Conservation (phyloP, 768 basidiomycete species). For the Cubamyces sp. region DNA sequence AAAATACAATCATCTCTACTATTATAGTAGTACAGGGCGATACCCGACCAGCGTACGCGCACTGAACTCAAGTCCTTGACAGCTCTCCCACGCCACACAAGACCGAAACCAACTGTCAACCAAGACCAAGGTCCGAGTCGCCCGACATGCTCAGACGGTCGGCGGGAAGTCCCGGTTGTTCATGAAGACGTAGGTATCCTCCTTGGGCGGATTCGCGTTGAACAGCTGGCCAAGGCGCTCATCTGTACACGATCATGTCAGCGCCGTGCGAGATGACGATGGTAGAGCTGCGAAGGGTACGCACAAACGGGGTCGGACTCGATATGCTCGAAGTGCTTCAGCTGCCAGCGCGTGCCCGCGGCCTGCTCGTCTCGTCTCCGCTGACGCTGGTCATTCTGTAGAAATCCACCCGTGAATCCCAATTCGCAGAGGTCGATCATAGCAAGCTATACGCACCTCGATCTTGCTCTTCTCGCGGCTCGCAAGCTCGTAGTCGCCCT, state of each 20-base stretch:
- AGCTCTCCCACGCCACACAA: neutral
- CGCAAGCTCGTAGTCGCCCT: constrained; percentile 91
- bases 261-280: neutral
- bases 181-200: constrained; percentile 77
- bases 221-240: constrained; percentile 65
- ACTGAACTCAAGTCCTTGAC: neutral
- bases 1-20: constrained; percentile 7
- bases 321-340: constrained; percentile 77
- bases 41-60: constrained; percentile 7
- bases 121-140: neutral
- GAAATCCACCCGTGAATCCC: no score
- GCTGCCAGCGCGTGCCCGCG: constrained; percentile 69
- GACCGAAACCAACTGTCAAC: no score
- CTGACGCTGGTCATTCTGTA: constrained; percentile 90
- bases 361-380: constrained; percentile 80
- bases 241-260: constrained; percentile 44
- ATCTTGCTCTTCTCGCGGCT: constrained; percentile 87
- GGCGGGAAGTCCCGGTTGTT: constrained; percentile 31
- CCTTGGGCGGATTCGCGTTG: constrained; percentile 67
- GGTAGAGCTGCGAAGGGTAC: constrained; percentile 1
- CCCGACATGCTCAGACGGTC: neutral
- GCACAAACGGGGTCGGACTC: constrained; percentile 78
- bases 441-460: constrained; percentile 58
- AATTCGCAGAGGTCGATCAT: no score
- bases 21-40: constrained; percentile 4